phyloP scores from a whole-genome alignment of 495 filamentous ascomycete species.

The Trichoderma reesei region DNA sequence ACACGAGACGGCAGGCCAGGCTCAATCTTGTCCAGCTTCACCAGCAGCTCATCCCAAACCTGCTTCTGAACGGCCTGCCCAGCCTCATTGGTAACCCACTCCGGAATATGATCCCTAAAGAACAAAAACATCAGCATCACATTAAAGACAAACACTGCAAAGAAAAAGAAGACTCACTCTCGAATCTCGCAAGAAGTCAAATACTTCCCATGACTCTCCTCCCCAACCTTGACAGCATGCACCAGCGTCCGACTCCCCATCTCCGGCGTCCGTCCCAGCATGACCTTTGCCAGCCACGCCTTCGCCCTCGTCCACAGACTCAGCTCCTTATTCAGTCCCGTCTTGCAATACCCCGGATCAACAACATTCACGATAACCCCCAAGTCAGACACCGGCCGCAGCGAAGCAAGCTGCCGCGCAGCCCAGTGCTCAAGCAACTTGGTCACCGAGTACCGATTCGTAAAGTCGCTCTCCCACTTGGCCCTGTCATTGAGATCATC shows the following conservation, averaged over 20 bases:
- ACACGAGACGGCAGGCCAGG: neutral
- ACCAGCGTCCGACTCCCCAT: constrained; percentile 8
- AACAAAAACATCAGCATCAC: neutral
- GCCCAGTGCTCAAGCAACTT: constrained; percentile 32
- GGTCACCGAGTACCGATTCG: constrained; percentile 22
- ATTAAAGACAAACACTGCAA: neutral
- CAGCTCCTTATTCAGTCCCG: constrained; percentile 23
- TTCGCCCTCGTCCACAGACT: neutral
- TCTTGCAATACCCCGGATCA: constrained; percentile 37
- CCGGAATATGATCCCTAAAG: neutral
- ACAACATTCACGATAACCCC: constrained; percentile 35
- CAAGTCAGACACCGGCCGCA: constrained; percentile 15
- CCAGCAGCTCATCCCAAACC: constrained; percentile 10
- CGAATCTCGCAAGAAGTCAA: constrained; percentile 7
- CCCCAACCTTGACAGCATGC: neutral
- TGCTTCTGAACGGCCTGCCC: neutral
- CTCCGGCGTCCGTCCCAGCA: constrained; percentile 8
- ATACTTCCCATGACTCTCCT: constrained; percentile 11
- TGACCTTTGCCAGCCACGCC: neutral
- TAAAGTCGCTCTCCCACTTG: neutral
- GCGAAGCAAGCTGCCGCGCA: constrained; percentile 26
- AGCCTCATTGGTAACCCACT: constrained; percentile 3
- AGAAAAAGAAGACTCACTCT: neutral
- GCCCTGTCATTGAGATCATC: neutral
- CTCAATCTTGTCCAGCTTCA: constrained; percentile 5